Conservation (phyloP, 108 stramenopile species). For the Poteriospumella lacustris region DNA sequence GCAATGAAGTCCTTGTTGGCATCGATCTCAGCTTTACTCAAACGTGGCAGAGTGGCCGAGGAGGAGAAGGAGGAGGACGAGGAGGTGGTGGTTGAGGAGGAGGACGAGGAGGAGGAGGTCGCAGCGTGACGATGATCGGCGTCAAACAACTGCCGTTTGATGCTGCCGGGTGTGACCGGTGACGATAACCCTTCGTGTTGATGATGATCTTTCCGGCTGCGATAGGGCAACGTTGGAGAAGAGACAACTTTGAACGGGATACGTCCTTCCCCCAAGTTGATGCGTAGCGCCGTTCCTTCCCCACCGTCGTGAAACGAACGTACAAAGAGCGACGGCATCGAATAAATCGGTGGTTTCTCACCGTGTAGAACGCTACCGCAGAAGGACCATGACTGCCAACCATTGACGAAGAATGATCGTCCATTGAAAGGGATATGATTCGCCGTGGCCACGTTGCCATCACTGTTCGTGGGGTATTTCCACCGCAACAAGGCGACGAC, state of each 20-base stretch:
- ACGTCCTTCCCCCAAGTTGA: not conserved
- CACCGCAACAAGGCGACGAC: not conserved
- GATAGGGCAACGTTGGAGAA: too few relatives aligned
- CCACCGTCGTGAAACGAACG: not conserved
- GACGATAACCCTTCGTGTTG: too few relatives aligned
- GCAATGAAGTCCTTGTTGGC: not conserved
- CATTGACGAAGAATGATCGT: constrained; percentile 13
- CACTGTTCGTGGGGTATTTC: not conserved
- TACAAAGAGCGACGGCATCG: not conserved
- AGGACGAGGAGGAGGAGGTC: too few relatives aligned
- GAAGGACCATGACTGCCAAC: constrained; percentile 8
- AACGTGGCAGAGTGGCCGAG: too few relatives aligned
- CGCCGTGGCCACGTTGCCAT: not conserved
- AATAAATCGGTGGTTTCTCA: not conserved
- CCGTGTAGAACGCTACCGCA: not conserved
- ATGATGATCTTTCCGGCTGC: too few relatives aligned
- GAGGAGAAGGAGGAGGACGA: too few relatives aligned
- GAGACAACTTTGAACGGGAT: not conserved
- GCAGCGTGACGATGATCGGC: too few relatives aligned
- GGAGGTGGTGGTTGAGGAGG: too few relatives aligned
- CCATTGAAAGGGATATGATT: not conserved
- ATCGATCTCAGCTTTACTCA: too few relatives aligned
- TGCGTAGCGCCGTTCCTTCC: not conserved
- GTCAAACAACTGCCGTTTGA: too few relatives aligned
- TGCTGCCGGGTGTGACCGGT: too few relatives aligned